These are phyloP conservation scores for Hirschioporus abietinus DNA, from an alignment of 768 basidiomycete genomes.

Conservation along the genomic window DNA sequence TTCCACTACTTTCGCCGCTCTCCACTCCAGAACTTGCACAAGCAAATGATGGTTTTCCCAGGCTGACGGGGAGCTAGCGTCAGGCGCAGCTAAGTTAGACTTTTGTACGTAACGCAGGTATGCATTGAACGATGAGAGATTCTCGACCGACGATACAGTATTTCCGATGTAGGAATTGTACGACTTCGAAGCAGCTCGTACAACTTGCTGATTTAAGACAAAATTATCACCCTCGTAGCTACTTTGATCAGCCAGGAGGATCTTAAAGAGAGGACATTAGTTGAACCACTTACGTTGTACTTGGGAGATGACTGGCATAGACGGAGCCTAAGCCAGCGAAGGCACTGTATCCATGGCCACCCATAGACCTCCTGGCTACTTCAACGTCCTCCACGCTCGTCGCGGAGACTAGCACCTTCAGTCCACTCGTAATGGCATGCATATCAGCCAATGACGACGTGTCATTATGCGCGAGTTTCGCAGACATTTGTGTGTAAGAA, in stretches of 20 bases:
- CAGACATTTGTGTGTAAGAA: slow-evolving; percentile 45
- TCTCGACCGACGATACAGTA: slow-evolving; percentile 19
- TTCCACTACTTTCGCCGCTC: slow-evolving; percentile 56
- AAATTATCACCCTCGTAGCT: slow-evolving; percentile 81
- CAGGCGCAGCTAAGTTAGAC: background rate
- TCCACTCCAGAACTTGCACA: slow-evolving; percentile 54
- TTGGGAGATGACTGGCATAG: slow-evolving; percentile 62
- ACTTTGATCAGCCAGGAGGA: slow-evolving; percentile 1
- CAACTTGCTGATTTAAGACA: slow-evolving; percentile 69
- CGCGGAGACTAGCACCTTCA: slow-evolving; percentile 57
- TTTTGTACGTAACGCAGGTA: slow-evolving; percentile 52
- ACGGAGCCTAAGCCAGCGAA: slow-evolving; percentile 61
- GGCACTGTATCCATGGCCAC: slow-evolving; percentile 72
- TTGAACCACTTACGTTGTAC: slow-evolving; percentile 45
- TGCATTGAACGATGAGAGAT: slow-evolving; percentile 41
- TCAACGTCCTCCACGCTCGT: slow-evolving; percentile 55
- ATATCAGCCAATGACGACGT: slow-evolving; percentile 62
- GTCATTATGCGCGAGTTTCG: slow-evolving; percentile 49
- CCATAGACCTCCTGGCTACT: slow-evolving; percentile 62
- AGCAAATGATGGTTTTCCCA: slow-evolving; percentile 36
- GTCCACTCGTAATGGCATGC: slow-evolving; percentile 63
- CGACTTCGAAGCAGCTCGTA: slow-evolving; percentile 64
- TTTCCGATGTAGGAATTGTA: slow-evolving; percentile 32
- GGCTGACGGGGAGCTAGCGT: slow-evolving; percentile 10
- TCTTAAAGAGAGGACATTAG: background rate